Evolutionary conservation across 1,284 basidiomycete species (phyloP), one percentile per base, ranked within the genome.

Genomic region (Rhodotorula sp.): DNA sequence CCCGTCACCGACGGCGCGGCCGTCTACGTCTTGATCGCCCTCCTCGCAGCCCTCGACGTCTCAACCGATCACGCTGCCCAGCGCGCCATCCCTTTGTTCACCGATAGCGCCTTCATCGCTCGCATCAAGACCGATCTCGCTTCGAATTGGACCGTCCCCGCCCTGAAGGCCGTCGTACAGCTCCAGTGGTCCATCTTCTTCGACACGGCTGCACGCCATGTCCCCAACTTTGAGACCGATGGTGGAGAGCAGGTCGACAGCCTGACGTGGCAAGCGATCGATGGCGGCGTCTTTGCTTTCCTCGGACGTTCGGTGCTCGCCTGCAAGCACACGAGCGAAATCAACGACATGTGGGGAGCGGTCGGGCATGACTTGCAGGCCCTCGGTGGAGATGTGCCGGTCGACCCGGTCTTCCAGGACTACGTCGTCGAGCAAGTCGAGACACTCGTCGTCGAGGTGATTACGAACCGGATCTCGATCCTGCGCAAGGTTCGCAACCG

Each of bases 111-210:
- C 52, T 79, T 80, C 72, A 79, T 80, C 73, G 75, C 74, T 56
- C 72, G 77, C 65, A 77, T 79, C n/a, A 77, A 79, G 62, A 79
- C 81, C 65, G 82, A 83, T 80, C 81, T 79, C 52, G 68, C 64
- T 52, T 65, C 77, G 46, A 66, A 78, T 3, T 93, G 92, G 90
- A 87, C 87, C 69, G 89, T 91, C 15, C 85, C 87, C 1, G 89
- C 89, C 5, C 83, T 94, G 43, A 91, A 90, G 78, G 90, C 92
- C 1, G 85, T 87, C 0, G 80, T 95, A 5, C 83, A 90, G 16
- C 85, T 98, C 47, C 91, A 93, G 77, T 97, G 93, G 92, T 90
- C 91, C 0, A 84, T 95, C 67, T 93, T 91, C 81, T 85, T 92
- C 76, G 88, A 90, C 2, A 89, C 91, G 67, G 86, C 87, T 7